Conservation (phyloP, 129 eudicot genomes). For the Daucus carota region DNA sequence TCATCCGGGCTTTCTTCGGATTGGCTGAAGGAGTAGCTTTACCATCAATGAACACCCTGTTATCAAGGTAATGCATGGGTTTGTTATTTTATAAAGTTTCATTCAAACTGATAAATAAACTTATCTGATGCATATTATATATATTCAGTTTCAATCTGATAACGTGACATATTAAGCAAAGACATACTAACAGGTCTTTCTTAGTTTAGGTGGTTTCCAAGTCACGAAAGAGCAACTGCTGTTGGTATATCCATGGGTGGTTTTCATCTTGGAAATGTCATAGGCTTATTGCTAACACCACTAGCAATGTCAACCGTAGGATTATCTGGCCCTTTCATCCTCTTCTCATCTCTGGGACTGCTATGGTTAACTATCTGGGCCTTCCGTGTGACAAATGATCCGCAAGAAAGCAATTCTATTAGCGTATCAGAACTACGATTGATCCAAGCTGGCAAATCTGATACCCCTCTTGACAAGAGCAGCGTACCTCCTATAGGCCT, state of each 20-base stretch:
- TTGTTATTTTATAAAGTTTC: background rate
- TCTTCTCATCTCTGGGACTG: conserved; percentile 78
- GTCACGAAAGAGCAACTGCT: conserved; percentile 85
- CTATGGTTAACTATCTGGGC: conserved; percentile 78
- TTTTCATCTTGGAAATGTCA: conserved; percentile 93
- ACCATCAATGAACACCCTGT: conserved; percentile 80
- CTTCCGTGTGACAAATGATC: conserved; percentile 59
- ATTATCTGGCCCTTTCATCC: conserved; percentile 77
- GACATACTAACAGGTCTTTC: background rate
- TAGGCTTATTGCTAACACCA: conserved; percentile 76
- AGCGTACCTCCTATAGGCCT: conserved; percentile 57
- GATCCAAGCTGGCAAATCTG: conserved; percentile 77
- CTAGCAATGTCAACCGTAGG: conserved; percentile 62
- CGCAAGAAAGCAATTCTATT: conserved; percentile 57
- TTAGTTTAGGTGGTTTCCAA: conserved; percentile 85
- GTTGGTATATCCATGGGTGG: conserved; percentile 99
- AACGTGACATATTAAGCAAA: background rate
- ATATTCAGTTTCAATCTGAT: background rate
- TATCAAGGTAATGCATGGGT: conserved; percentile 51
- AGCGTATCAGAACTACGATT: conserved; percentile 58
- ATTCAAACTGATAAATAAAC: background rate
- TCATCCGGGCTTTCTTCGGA: conserved; percentile 83
- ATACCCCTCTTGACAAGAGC: conserved; percentile 35
- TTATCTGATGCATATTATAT: background rate
- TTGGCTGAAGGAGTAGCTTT: conserved; percentile 96